These are phyloP conservation scores for Boletus huronensis DNA, from an alignment of 768 basidiomycete genomes.

Conservation along the genomic window DNA sequence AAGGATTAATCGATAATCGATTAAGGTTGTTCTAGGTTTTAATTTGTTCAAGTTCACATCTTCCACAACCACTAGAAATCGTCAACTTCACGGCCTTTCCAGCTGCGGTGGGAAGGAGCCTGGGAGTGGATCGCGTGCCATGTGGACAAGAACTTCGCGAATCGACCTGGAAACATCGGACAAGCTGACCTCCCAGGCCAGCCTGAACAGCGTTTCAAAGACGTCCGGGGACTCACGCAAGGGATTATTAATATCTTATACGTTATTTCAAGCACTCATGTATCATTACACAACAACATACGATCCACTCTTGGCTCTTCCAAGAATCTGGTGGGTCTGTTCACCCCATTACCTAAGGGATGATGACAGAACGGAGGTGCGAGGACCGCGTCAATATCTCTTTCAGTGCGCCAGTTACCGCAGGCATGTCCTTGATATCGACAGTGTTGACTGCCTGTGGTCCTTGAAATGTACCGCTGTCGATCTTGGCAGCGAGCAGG, in stretches of 20 bases:
- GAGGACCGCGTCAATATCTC: constrained; percentile 28
- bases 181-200: no score
- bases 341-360: constrained; percentile 13
- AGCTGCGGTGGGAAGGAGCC: no score
- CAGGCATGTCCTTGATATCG: constrained; percentile 16
- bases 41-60: no score
- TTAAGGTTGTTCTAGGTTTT: no score
- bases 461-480: constrained; percentile 25
- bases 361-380: constrained; percentile 28
- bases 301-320: no score
- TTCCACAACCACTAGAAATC: no score
- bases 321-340: neutral
- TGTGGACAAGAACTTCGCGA: neutral
- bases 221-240: neutral
- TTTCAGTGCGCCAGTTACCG: constrained; percentile 21
- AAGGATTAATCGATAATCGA: no score
- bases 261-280: neutral
- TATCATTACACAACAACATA: neutral
- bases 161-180: no score
- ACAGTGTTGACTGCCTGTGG: constrained; percentile 26
- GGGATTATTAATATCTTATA: neutral
- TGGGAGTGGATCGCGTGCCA: neutral
- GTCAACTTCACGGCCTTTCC: no score
- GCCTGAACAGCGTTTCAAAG: neutral
- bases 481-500: constrained; percentile 29